Conservation (phyloP, 2,329 filamentous ascomycete species). For the Alternaria conjuncta region DNA sequence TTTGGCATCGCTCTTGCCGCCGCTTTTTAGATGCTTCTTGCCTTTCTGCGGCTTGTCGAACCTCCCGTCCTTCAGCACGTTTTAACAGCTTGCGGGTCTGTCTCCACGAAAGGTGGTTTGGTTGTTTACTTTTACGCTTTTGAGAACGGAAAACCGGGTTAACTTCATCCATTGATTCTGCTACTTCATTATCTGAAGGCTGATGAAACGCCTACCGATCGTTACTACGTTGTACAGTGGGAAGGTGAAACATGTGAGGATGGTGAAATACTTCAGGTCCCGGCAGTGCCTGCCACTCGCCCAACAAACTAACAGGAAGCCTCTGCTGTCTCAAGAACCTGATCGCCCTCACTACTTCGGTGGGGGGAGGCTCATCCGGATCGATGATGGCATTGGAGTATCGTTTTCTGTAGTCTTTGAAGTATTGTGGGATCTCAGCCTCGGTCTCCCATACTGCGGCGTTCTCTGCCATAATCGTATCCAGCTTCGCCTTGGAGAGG, state of each 20-base stretch:
- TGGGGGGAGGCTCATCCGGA: slow-evolving; percentile 20
- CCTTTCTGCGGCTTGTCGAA: not conserved
- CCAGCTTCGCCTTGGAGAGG: slow-evolving; percentile 5
- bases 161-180: not conserved
- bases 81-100: not conserved
- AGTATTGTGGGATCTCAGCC: slow-evolving; percentile 15
- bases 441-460: not conserved
- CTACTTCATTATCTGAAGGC: not conserved
- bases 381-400: slow-evolving; percentile 19
- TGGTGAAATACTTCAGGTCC: slow-evolving; percentile 11
- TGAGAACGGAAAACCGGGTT: not conserved
- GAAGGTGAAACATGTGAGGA: not conserved
- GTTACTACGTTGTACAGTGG: not conserved
- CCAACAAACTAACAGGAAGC: slow-evolving; percentile 23
- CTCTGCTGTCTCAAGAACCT: slow-evolving; percentile 22
- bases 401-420: slow-evolving; percentile 8
- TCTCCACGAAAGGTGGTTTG: not conserved
- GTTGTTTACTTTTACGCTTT: not conserved
- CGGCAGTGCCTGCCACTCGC: slow-evolving; percentile 19
- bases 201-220: not conserved
- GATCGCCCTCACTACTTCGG: slow-evolving; percentile 18
- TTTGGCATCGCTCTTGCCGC: not conserved
- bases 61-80: not conserved
- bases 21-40: not conserved
- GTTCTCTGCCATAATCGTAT: slow-evolving; percentile 16